A percentile compares a stretch with the other conserved stretches of the same genome.
phyloP scores from a whole-genome alignment of 164 flowering plant species.

The Akebia trifoliata region DNA sequence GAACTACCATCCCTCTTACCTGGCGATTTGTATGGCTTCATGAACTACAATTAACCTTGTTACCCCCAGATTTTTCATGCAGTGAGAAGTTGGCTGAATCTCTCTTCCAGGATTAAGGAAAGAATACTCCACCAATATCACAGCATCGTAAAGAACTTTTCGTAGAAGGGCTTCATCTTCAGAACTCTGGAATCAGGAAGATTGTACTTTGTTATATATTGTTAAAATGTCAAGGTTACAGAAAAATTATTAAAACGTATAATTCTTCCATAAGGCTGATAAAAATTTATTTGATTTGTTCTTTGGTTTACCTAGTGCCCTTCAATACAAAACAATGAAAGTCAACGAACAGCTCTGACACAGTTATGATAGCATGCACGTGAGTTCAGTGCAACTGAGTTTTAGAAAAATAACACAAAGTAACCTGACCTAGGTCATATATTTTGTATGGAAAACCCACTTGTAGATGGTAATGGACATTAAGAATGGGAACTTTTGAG shows the following conservation, averaged over 20 bases:
- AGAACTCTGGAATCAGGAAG: conserved; percentile 34
- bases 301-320: no score
- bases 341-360: background rate
- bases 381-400: background rate
- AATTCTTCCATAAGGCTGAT: no score
- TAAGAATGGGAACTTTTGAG: no score
- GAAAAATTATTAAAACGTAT: no score
- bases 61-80: conserved; percentile 32
- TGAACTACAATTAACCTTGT: conserved; percentile 43
- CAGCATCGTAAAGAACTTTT: conserved; percentile 56
- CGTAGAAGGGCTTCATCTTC: conserved; percentile 42
- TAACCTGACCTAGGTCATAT: background rate
- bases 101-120: conserved; percentile 38
- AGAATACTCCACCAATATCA: conserved; percentile 60
- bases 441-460: no score
- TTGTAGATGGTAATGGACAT: no score
- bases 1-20: conserved; percentile 27
- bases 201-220: background rate
- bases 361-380: background rate
- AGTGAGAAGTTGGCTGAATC: conserved; percentile 23
- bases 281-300: no score
- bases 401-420: background rate
- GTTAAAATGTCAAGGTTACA: no score
- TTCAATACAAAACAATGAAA: background rate
- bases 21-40: conserved; percentile 43